phyloP scores from a whole-genome alignment of 2,329 filamentous ascomycete species.

The Pyrenophora seminiperda region DNA sequence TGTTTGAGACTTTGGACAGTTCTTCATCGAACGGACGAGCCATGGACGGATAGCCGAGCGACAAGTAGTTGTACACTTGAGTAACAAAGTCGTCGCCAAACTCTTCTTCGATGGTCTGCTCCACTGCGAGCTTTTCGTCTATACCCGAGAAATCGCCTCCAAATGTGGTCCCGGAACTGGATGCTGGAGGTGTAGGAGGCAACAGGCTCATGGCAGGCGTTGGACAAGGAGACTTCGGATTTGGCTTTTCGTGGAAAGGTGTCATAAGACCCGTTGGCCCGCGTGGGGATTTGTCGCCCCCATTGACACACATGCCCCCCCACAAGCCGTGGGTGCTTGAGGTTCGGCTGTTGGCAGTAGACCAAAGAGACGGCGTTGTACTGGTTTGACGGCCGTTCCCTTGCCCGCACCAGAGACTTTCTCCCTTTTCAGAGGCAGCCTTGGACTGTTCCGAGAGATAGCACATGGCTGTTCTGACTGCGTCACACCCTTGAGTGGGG shows the following conservation, averaged over 20 bases:
- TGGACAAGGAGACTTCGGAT: constrained; percentile 51
- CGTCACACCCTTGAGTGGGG: constrained; percentile 66
- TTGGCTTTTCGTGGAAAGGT: constrained; percentile 47
- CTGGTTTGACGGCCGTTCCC: constrained; percentile 39
- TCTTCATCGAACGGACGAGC: constrained; percentile 85
- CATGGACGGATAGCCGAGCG: constrained; percentile 85
- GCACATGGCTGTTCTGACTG: constrained; percentile 56
- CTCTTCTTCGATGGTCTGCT: constrained; percentile 63
- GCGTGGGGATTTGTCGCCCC: constrained; percentile 47
- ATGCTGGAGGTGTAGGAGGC: constrained; percentile 47
- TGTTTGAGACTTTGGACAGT: constrained; percentile 77
- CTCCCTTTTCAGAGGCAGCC: constrained; percentile 50
- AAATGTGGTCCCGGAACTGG: constrained; percentile 25
- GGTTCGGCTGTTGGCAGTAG: constrained; percentile 51
- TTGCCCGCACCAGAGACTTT: constrained; percentile 65
- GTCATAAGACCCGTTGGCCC: constrained; percentile 59
- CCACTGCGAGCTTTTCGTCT: constrained; percentile 49
- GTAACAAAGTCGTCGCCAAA: constrained; percentile 86
- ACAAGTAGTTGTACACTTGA: constrained; percentile 96
- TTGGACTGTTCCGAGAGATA: constrained; percentile 57
- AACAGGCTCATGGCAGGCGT: constrained; percentile 40
- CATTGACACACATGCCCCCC: constrained; percentile 69
- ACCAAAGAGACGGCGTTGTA: constrained; percentile 44
- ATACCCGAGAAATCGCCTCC: constrained; percentile 49
- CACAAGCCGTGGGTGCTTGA: constrained; percentile 70